Evolutionary conservation across 805 yeast species (phyloP), one percentile per base, ranked within the genome.

Genomic region (Spathaspora boniae): DNA sequence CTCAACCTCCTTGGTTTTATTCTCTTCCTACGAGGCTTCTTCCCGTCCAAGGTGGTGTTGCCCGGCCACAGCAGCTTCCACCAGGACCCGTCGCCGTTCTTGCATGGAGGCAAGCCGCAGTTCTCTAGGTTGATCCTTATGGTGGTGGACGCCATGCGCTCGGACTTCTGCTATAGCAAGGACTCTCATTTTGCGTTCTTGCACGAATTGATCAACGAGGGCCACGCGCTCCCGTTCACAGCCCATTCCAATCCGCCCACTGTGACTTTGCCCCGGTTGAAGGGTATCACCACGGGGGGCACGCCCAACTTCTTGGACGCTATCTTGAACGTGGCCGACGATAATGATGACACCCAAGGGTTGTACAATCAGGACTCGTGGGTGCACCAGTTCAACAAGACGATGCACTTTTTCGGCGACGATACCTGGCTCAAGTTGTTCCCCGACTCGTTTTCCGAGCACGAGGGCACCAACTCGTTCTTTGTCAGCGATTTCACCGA

Each of bases 341-440:
- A 82, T 29, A 95, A 87, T 43, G 80, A 80, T 24, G 64, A 76
- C 1, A 74, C 88, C 0, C 80, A 86, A 7, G 75, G 80, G 2
- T 55, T 89, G 31, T 71, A 76, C 0, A 75, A 72, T 33, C 94
- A 83, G 44, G 98, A 93, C 54, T 83, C 93, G 19, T 88, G 97
- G 96, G 55, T 89, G 7, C 68, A 68, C 23, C 98, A 93, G 52
- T 68, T 88, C 59, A 18, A 34, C 18, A 34, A 44, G 16, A 58
- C 58, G 20, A 64, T 93, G 19, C 83, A 88, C 52, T 86, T 93
- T 74, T 91, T 74, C 63, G 99, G 99, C 21, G 99, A 93, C 58
- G 98, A 93, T 54, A 93, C 99, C 1, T 93, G 99, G 99, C 59
- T 89, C 43, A 89, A 87, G 52, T 67, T 93, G 32, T 93, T 89